Conservation (phyloP, 108 stramenopile genomes). For the Conticribra guillardii region DNA sequence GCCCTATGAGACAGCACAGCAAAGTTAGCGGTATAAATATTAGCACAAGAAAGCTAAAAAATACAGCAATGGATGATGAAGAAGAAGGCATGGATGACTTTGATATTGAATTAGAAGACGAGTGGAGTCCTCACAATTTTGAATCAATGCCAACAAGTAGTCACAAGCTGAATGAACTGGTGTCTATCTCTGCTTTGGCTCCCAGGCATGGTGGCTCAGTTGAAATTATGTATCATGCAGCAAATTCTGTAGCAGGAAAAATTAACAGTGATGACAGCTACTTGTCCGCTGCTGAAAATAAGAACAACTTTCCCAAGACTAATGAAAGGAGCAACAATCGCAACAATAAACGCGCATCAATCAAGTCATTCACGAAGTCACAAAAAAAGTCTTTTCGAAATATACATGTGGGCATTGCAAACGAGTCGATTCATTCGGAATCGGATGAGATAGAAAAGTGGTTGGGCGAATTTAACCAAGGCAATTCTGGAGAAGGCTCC, state of each 20-base stretch:
- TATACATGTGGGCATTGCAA: no score
- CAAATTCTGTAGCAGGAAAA: neutral
- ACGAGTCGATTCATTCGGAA: neutral
- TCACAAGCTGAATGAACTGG: conserved; percentile 14
- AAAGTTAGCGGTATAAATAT: conserved; percentile 11
- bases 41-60: conserved; percentile 6
- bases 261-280: neutral
- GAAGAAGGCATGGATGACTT: no score
- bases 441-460: neutral
- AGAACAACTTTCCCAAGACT: no score
- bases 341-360: neutral
- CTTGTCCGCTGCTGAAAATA: neutral
- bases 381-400: no score
- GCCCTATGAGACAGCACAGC: no score
- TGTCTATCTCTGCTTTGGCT: conserved; percentile 24
- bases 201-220: conserved; percentile 16
- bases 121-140: conserved; percentile 21
- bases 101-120: conserved; percentile 3
- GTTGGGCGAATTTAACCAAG: neutral
- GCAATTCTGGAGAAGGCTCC: neutral
- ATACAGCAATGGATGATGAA: conserved; percentile 1
- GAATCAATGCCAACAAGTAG: conserved; percentile 7
- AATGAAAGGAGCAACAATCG: no score
- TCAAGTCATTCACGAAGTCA: no score
- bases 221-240: conserved; percentile 13